These are phyloP conservation scores for Suillus variegatus DNA, from an alignment of 768 basidiomycete species.

Conservation along the genomic window DNA sequence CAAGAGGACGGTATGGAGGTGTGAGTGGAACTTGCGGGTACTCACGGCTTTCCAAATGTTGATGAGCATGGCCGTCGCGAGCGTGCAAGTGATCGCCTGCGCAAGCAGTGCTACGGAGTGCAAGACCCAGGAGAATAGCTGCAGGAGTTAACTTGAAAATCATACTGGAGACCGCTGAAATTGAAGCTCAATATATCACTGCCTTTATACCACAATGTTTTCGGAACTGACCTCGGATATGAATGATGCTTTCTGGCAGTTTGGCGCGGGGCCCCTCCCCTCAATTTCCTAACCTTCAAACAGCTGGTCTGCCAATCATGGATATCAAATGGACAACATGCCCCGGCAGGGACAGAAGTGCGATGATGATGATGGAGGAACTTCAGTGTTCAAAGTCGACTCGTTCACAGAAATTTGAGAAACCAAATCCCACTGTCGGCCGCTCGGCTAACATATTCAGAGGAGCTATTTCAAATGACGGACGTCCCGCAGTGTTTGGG, in stretches of 20 bases:
- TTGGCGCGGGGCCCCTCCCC: too few relatives aligned
- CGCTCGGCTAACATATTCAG: too few relatives aligned
- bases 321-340: too few relatives aligned
- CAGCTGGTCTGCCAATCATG: too few relatives aligned
- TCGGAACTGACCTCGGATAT: constrained; percentile 1
- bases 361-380: background rate
- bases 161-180: background rate
- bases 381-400: background rate
- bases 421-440: background rate
- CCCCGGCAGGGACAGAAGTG: too few relatives aligned
- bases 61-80: constrained; percentile 32
- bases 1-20: constrained; percentile 66
- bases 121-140: constrained; percentile 20
- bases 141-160: constrained; percentile 11
- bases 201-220: background rate
- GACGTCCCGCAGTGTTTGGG: too few relatives aligned
- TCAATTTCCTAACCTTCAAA: too few relatives aligned
- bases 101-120: constrained; percentile 17
- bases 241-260: background rate
- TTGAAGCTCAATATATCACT: background rate
- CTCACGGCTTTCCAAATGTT: constrained; percentile 35
- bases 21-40: constrained; percentile 44
- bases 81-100: constrained; percentile 13
- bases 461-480: too few relatives aligned
- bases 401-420: background rate